A percentile compares a stretch with the other conserved stretches of the same genome.
phyloP scores from a whole-genome alignment of 768 basidiomycete species.

The Calocera viscosa region DNA sequence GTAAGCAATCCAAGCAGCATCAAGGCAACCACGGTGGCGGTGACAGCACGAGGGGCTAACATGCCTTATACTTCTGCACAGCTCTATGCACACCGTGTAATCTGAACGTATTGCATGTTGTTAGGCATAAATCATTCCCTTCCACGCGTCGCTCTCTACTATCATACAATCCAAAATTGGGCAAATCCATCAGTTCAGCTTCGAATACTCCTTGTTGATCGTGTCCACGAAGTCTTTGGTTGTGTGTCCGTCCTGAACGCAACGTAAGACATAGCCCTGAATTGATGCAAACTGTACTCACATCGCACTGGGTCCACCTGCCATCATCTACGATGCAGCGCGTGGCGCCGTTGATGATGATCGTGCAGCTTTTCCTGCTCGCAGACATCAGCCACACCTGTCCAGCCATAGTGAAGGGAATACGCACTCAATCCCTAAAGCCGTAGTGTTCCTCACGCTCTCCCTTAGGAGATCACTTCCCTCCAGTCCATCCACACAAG shows the following conservation, averaged over 20 bases:
- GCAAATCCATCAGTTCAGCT: constrained; percentile 35
- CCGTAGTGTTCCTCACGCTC: constrained; percentile 38
- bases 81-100: no score
- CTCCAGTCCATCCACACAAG: constrained; percentile 47
- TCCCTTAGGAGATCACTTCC: constrained; percentile 51
- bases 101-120: no score
- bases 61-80: no score
- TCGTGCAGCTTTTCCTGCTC: constrained; percentile 70
- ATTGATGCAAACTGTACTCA: constrained; percentile 27
- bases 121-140: no score
- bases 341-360: constrained; percentile 54
- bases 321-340: constrained; percentile 62
- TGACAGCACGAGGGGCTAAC: no score
- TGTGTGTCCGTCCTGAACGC: constrained; percentile 54
- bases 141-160: no score
- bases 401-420: constrained; percentile 1
- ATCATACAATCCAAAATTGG: neutral
- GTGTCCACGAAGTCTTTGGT: constrained; percentile 61
- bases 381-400: constrained; percentile 12
- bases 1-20: no score
- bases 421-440: constrained; percentile 46
- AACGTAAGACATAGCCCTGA: constrained; percentile 8
- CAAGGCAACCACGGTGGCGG: no score
- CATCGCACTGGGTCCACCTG: constrained; percentile 69
- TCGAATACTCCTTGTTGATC: constrained; percentile 61